Conservation (phyloP, 306 rosid species). For the Rosa persica region DNA sequence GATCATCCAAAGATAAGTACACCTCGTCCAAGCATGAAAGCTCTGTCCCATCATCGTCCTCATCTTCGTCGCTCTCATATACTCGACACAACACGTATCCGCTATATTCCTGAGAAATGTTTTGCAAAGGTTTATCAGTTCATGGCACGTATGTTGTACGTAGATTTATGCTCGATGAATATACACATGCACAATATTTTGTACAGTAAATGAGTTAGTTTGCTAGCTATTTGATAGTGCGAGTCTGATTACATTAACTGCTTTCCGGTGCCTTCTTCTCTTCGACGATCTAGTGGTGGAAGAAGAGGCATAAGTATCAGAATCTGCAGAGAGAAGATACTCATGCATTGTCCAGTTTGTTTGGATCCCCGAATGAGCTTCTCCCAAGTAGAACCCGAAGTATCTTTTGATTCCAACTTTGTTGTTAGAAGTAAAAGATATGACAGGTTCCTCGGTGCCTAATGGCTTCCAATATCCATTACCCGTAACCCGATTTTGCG, state of each 20-base stretch:
- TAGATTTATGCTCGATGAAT: background rate
- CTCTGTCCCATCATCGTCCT: constrained; percentile 55
- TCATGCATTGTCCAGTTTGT: constrained; percentile 95
- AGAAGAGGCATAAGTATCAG: constrained; percentile 33
- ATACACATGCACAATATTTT: background rate
- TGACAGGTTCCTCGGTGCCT: constrained; percentile 71
- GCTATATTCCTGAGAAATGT: constrained; percentile 45
- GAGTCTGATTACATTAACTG: constrained; percentile 36
- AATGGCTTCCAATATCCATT: constrained; percentile 78
- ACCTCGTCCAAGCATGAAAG: constrained; percentile 97
- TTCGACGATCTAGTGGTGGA: constrained; percentile 41
- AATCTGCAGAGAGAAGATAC: constrained; percentile 50
- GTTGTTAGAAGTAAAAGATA: constrained; percentile 29
- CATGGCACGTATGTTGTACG: background rate
- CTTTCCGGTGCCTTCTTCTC: constrained; percentile 54
- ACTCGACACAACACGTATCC: constrained; percentile 79
- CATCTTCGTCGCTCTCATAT: constrained; percentile 47
- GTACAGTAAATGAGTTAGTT: background rate
- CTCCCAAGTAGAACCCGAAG: constrained; percentile 59
- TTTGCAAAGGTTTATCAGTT: background rate
- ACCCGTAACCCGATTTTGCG: constrained; percentile 50
- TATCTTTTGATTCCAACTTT: constrained; percentile 76
- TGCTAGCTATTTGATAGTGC: background rate
- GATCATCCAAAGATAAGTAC: constrained; percentile 90
- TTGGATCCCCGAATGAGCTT: constrained; percentile 48